Base-by-base conservation (phyloP, 331 rosid species). In the Pyracantha coccinea region DNA sequence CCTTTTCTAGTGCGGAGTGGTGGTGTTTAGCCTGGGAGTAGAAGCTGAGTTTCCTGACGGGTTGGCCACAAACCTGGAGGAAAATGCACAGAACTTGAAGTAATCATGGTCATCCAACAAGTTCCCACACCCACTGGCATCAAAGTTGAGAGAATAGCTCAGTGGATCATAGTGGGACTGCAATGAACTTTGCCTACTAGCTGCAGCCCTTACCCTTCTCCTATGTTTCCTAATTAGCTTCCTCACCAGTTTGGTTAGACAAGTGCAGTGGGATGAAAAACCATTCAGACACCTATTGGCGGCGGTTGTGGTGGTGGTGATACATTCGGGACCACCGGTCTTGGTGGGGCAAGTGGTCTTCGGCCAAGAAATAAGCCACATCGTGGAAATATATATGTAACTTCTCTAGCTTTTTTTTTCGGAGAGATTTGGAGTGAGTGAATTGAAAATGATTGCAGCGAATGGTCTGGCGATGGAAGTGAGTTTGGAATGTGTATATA, bases 121-220 rank as follows among this genome's bases (percentile, higher is more conserved):
- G 83, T 70, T 83, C 24, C 71, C 72, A 65, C 83, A 78, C 45
- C 90, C 93, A 59, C 77, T 75, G 15, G 83, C 38, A 20, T 92
- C 98, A 47, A 92, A 92, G 81, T 92, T 92, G 72, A 92, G 86
- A 17, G 96, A 85, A 76, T 90, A 92, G 81, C 98, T 92, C 79
- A 90, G 10, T 0, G 96, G 96, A 77, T 92, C 98, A 65, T 92
- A 92, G 54, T 84, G 85, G 78, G 90, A 89, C 67, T 89, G 89
- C 65, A 89, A 81, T 0, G 89, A 58, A 23, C 82, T 53, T 29
- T 68, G 88, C 60, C 86, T 70, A 29, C 66, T 79, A 0, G 73
- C 33, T 4, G 73, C 44, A 4, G 73, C 45, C 33, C 83, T 28
- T 12, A 83, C 70, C 2, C 41, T 75, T 53, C 83, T 57, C 25